Conservation (phyloP, 176 grass and related monocot species). For the Lolium rigidum region DNA sequence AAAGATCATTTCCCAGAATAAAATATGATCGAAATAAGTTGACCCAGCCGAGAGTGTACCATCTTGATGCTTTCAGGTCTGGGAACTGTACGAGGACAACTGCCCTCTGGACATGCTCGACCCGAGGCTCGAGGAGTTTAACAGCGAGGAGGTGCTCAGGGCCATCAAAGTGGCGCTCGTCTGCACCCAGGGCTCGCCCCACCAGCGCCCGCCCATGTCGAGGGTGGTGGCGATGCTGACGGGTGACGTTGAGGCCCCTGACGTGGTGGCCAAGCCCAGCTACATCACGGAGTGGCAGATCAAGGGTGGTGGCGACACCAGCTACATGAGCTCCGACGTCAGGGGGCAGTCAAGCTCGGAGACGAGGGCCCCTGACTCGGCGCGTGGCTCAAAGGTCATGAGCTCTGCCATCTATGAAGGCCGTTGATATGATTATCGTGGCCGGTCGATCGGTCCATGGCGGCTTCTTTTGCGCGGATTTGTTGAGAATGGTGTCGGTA, state of each 20-base stretch:
- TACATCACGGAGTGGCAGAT: constrained; percentile 40
- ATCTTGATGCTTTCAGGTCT: constrained; percentile 46
- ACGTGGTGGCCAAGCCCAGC: constrained; percentile 62
- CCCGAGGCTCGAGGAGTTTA: constrained; percentile 42
- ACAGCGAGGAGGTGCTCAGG: constrained; percentile 51
- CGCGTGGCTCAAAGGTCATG: not conserved
- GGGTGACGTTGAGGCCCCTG: constrained; percentile 46
- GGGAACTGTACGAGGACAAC: constrained; percentile 64
- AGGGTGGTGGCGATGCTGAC: constrained; percentile 68
- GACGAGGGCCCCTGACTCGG: not conserved
- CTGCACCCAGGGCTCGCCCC: constrained; percentile 72
- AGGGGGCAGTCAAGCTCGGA: constrained; percentile 24
- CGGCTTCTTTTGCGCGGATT: no score
- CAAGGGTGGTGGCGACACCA: constrained; percentile 47
- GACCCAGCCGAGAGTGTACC: not conserved
- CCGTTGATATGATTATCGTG: no score
- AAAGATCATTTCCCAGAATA: no score
- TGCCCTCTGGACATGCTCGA: constrained; percentile 64
- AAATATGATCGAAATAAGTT: no score
- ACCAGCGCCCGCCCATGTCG: constrained; percentile 77
- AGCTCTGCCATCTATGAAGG: no score
- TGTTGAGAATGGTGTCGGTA: not conserved
- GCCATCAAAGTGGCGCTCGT: constrained; percentile 67
- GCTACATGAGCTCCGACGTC: constrained; percentile 40
- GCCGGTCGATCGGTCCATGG: no score